A percentile compares a stretch with the other conserved stretches of the same genome.
Evolutionary conservation across 441 rosid genomes (phyloP).

Genomic region (Aquilaria agallochum): DNA sequence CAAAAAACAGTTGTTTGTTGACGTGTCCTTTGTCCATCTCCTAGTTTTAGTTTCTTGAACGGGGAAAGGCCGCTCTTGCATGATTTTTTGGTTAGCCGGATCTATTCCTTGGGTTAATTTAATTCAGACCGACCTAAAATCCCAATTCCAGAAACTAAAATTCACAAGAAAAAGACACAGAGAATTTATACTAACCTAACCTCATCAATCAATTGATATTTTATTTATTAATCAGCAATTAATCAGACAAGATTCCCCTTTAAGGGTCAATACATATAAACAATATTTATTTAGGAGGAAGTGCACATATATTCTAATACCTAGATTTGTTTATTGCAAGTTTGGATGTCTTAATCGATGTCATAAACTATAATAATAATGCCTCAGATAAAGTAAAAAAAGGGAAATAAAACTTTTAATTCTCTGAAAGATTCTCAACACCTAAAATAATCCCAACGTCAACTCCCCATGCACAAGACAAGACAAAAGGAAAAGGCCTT

Average conservation of each 20-base stretch:
- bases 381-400: not conserved
- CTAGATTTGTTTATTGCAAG: slow-evolving; percentile 4
- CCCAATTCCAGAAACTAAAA: too few relatives aligned
- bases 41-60: too few relatives aligned
- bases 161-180: too few relatives aligned
- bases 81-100: too few relatives aligned
- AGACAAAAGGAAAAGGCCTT: slow-evolving; percentile 24
- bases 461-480: slow-evolving; percentile 44
- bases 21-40: too few relatives aligned
- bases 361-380: slow-evolving; percentile 3
- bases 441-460: slow-evolving; percentile 31
- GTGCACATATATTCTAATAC: not conserved
- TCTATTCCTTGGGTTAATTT: too few relatives aligned
- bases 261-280: not conserved
- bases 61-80: too few relatives aligned
- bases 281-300: not conserved
- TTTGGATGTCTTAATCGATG: slow-evolving; percentile 23
- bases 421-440: slow-evolving; percentile 44
- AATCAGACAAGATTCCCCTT: slow-evolving; percentile 18
- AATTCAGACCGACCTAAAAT: too few relatives aligned
- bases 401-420: slow-evolving; percentile 8
- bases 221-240: slow-evolving; percentile 7
- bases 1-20: too few relatives aligned
- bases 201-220: not conserved
- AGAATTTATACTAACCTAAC: too few relatives aligned